phyloP scores from a whole-genome alignment of 345 rosid genomes.

The Odontarrhena argentea region DNA sequence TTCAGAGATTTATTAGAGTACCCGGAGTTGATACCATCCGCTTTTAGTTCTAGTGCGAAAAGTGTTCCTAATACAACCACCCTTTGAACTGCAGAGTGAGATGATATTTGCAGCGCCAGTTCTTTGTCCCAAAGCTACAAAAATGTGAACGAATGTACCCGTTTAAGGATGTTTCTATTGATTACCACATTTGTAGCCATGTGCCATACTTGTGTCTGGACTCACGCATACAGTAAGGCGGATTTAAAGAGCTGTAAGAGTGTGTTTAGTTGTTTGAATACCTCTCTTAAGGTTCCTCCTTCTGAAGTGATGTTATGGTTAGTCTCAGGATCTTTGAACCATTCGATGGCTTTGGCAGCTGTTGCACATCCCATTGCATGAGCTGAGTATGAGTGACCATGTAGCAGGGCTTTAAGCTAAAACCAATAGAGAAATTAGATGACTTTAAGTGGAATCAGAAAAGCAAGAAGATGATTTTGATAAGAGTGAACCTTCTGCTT shows the following conservation, averaged over 20 bases:
- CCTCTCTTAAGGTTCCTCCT: conserved; percentile 70
- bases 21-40: conserved; percentile 71
- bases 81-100: conserved; percentile 71
- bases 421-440: conserved; percentile 29
- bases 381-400: conserved; percentile 93
- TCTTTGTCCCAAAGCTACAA: conserved; percentile 83
- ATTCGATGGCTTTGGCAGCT: conserved; percentile 76
- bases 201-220: neutral
- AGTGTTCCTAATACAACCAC: conserved; percentile 83
- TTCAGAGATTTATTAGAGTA: conserved; percentile 36
- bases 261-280: conserved; percentile 28
- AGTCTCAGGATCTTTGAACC: conserved; percentile 84
- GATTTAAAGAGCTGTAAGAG: neutral
- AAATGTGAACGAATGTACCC: neutral
- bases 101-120: conserved; percentile 63
- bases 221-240: neutral
- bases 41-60: conserved; percentile 71
- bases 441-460: conserved; percentile 14
- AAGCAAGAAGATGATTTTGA: neutral
- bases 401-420: conserved; percentile 90
- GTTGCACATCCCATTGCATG: conserved; percentile 95
- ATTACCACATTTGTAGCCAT: too few species aligned
- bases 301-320: conserved; percentile 62
- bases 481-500: neutral
- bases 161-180: neutral